Conservation (phyloP, 1,284 basidiomycete genomes). For the Neonothopanus nambi region DNA sequence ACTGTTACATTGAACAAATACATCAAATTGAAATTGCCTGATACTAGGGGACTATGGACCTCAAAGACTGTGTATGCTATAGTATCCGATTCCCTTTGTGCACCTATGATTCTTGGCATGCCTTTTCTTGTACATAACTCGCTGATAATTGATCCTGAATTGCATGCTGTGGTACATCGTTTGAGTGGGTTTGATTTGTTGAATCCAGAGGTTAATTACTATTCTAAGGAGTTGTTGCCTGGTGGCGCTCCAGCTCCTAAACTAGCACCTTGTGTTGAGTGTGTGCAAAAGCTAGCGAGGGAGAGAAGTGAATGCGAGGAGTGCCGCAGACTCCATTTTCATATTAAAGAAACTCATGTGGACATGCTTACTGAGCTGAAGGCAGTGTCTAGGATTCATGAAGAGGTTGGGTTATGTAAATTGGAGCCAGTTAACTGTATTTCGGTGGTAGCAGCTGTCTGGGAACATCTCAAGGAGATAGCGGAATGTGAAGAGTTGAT, state of each 20-base stretch:
- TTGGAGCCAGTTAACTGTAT: background rate
- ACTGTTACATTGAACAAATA: background rate
- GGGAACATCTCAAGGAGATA: slow-evolving; percentile 16
- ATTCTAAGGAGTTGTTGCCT: too few species aligned
- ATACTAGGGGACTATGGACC: background rate
- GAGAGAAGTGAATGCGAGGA: background rate
- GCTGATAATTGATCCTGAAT: slow-evolving; percentile 23
- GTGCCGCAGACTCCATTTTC: background rate
- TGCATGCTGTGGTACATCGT: slow-evolving; percentile 22
- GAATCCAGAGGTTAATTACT: too few species aligned
- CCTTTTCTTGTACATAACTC: slow-evolving; percentile 24
- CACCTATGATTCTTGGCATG: slow-evolving; percentile 26
- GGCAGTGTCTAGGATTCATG: too few species aligned
- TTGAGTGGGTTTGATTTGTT: slow-evolving; percentile 23
- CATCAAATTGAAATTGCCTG: background rate
- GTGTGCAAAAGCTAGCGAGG: background rate
- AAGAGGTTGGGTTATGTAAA: too few species aligned
- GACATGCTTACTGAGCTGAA: background rate
- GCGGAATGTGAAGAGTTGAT: slow-evolving; percentile 6
- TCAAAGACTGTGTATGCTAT: background rate
- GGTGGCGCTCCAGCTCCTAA: too few species aligned
- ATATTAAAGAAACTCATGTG: background rate
- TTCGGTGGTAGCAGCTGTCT: slow-evolving; percentile 13
- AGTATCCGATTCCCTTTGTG: background rate
- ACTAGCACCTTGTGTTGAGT: too few species aligned